These are phyloP conservation scores for Thielaviopsis populi DNA, from an alignment of 2,329 filamentous ascomycete species.

Conservation along the genomic window DNA sequence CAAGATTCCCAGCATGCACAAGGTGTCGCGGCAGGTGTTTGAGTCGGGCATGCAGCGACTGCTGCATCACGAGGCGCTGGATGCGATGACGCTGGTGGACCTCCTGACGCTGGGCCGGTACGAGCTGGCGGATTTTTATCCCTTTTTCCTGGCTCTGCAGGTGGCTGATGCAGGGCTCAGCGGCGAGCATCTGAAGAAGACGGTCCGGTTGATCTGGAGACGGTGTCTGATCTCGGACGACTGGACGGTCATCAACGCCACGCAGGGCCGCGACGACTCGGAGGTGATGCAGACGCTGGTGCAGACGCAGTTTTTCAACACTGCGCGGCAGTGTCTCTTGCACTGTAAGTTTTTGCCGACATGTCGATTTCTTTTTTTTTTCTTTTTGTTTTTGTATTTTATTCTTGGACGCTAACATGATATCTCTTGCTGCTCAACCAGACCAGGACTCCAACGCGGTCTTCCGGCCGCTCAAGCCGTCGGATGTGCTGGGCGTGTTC, in stretches of 20 bases:
- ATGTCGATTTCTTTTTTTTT: too few relatives aligned
- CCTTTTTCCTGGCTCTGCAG: slow-evolving; percentile 62
- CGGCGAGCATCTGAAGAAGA: slow-evolving; percentile 42
- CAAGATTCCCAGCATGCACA: slow-evolving; percentile 41
- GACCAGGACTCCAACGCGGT: slow-evolving; percentile 29
- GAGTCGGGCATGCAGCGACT: slow-evolving; percentile 55
- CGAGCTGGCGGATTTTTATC: slow-evolving; percentile 25
- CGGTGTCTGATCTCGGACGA: slow-evolving; percentile 71
- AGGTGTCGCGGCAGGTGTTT: slow-evolving; percentile 55
- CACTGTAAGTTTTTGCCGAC: slow-evolving; percentile 55
- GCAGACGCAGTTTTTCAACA: slow-evolving; percentile 52
- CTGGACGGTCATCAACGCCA: slow-evolving; percentile 68
- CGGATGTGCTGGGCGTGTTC: slow-evolving; percentile 43
- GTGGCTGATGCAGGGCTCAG: slow-evolving; percentile 40
- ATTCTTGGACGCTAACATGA: too few relatives aligned
- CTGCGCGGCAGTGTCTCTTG: slow-evolving; percentile 48
- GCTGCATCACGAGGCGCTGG: slow-evolving; percentile 56
- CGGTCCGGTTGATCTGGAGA: slow-evolving; percentile 62
- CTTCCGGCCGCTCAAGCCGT: slow-evolving; percentile 34
- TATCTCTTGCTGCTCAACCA: slow-evolving; percentile 18
- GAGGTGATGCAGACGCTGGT: slow-evolving; percentile 48
- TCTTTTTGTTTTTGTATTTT: too few relatives aligned
- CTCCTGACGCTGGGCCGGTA: slow-evolving; percentile 57
- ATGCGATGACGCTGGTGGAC: slow-evolving; percentile 51
- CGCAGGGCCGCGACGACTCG: slow-evolving; percentile 55